Evolutionary conservation across 306 rosid genomes (phyloP), one percentile per base, ranked within the genome.

Genomic region (Urtica urens): DNA sequence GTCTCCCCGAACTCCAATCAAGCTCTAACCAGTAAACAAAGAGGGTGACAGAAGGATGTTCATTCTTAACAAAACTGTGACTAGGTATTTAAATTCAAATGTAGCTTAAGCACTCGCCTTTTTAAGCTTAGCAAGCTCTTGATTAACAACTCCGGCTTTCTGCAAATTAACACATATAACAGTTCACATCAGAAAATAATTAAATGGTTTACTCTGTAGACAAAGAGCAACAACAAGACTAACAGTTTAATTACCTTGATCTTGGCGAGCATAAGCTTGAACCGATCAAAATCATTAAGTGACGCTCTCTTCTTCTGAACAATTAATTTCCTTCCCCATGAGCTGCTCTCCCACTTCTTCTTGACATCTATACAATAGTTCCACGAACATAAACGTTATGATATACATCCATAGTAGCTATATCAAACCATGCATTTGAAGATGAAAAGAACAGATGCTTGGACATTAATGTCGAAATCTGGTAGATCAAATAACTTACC

Each of bases 301-400:
- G 75, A 14, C 0, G 94, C 94, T 52, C 99, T 77, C 26, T 70
- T 73, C 82, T 90, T 79, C 70, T 51, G 83, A 13, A 90, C 99
- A 60, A 90, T 81, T 33, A 90, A 49, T 44, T 90, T 90, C 38
- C 99, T 79, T 2, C 99, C 99, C 95, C 95, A 90, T 0, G 99
- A 85, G 60, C 94, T 81, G n/a, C 62, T 75, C 70, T 90, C 99
- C 99, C 99, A 90, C 78, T 85, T 90, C 81, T 79, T 79, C 73
- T 85, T 83, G 9, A 90, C 99, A 77, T 90, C 99, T 87, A 60
- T 15, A 41, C n/a, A n/a, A n/a, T 1, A 12, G 15, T 43, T 18
- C 53, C 29, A 48, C 17, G 0, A 6, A 55, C 35, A 30, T 5
- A 63, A n/a, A n/a, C n/a, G n/a, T n/a, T n/a, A n/a, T n/a, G 19